Percentiles rank a stretch among this genome's conserved stretches.
Evolutionary conservation across 352 stramenopile species (phyloP).

Genomic region (Globisporangium irregulare): DNA sequence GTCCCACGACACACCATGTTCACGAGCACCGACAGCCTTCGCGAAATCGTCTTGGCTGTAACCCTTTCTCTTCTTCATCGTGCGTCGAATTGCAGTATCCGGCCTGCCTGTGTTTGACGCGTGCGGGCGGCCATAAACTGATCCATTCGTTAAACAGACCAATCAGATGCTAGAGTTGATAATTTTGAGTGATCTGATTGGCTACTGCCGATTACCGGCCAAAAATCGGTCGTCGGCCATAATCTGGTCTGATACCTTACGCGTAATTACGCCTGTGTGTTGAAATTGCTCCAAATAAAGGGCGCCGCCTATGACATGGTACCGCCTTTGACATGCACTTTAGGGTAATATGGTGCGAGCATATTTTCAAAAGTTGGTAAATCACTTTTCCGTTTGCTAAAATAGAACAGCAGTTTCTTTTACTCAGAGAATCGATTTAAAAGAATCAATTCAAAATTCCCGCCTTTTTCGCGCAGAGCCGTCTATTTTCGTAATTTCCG

Average conservation of each 20-base stretch:
- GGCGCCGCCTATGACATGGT: too few species aligned
- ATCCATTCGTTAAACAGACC: constrained; percentile 4
- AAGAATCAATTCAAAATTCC: background rate
- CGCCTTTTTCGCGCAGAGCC: background rate
- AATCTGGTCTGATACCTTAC: constrained; percentile 4
- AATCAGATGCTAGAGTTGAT: background rate
- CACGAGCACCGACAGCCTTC: constrained; percentile 1
- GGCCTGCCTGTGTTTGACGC: too few species aligned
- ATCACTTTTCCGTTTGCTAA: too few species aligned
- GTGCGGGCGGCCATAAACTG: too few species aligned
- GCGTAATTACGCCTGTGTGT: too few species aligned
- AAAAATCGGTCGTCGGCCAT: background rate
- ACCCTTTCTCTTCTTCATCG: constrained; percentile 4
- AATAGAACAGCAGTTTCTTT: too few species aligned
- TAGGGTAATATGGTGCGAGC: too few species aligned
- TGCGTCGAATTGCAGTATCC: constrained; percentile 2
- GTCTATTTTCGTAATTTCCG: background rate
- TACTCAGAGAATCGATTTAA: too few species aligned
- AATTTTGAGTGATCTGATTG: constrained; percentile 6
- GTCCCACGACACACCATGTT: constrained; percentile 2
- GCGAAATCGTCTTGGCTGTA: constrained; percentile 7
- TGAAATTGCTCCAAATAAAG: too few species aligned
- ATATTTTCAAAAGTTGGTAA: too few species aligned
- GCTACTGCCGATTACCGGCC: constrained; percentile 3
- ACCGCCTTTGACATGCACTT: too few species aligned